Conservation (phyloP, 1,284 basidiomycete genomes). For the Heterobasidion annosum region DNA sequence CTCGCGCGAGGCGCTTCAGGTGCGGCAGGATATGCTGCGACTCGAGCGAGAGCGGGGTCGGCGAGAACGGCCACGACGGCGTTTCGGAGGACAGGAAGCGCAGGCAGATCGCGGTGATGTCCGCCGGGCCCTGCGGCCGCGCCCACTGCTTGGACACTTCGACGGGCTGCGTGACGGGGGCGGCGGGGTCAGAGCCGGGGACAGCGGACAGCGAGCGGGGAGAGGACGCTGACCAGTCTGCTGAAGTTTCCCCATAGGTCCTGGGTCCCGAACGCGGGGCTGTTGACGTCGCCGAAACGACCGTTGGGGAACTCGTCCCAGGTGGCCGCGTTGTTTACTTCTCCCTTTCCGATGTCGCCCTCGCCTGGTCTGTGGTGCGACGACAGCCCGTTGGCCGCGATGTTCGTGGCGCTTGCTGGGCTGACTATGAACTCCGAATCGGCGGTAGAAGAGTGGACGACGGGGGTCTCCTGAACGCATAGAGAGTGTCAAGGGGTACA, state of each 20-base stretch:
- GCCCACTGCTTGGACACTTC: constrained; percentile 79
- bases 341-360: constrained; percentile 57
- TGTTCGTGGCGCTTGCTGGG: constrained; percentile 49
- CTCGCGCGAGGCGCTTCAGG: constrained; percentile 68
- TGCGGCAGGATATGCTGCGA: constrained; percentile 76
- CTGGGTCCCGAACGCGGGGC: constrained; percentile 86
- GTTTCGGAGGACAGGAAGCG: constrained; percentile 68
- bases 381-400: constrained; percentile 41
- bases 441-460: constrained; percentile 5
- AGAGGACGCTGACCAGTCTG: constrained; percentile 34
- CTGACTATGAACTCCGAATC: constrained; percentile 43
- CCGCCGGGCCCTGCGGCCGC: constrained; percentile 56
- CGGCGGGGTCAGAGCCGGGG: no score
- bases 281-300: constrained; percentile 96
- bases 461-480: constrained; percentile 6
- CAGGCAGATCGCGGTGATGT: constrained; percentile 78
- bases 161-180: constrained; percentile 33
- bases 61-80: constrained; percentile 85
- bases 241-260: constrained; percentile 64
- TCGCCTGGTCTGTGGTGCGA: constrained; percentile 28
- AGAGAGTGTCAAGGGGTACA: background rate
- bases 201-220: background rate
- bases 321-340: constrained; percentile 63
- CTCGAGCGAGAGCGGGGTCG: constrained; percentile 78
- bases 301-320: constrained; percentile 99